Evolutionary conservation across 1,284 basidiomycete species (phyloP).

Genomic region (Boletus albobrunnescens): DNA sequence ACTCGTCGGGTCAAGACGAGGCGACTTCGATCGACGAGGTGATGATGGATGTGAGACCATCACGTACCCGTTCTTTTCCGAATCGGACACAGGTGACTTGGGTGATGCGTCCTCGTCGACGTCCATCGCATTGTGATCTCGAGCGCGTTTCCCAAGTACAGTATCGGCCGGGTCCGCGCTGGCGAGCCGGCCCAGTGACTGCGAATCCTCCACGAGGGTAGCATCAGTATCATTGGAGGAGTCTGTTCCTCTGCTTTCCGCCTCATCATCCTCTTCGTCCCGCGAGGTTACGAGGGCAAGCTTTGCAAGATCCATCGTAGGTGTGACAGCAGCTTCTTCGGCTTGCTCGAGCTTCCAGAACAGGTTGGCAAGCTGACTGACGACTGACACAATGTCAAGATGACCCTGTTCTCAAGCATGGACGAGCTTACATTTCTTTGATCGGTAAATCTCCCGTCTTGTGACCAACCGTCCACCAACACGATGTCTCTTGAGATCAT

Average conservation of each 20-base stretch:
- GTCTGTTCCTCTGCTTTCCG: conserved; percentile 66
- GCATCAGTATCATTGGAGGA: conserved; percentile 82
- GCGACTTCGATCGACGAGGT: conserved; percentile 38
- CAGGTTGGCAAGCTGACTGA: conserved; percentile 71
- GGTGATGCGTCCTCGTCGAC: conserved; percentile 41
- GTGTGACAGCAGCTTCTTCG: conserved; percentile 69
- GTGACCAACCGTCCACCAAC: conserved; percentile 86
- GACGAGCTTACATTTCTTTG: conserved; percentile 68
- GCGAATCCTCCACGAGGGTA: conserved; percentile 74
- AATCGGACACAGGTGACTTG: conserved; percentile 32
- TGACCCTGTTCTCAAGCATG: not conserved
- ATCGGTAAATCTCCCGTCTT: conserved; percentile 73
- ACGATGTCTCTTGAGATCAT: conserved; percentile 74
- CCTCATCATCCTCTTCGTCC: conserved; percentile 83
- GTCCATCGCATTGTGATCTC: conserved; percentile 52
- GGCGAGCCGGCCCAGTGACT: conserved; percentile 32
- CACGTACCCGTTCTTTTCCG: conserved; percentile 48
- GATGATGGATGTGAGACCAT: conserved; percentile 43
- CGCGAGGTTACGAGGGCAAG: conserved; percentile 88
- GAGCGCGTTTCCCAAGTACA: conserved; percentile 69
- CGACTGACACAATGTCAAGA: conserved; percentile 49
- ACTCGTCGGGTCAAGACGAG: conserved; percentile 31
- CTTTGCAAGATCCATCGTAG: conserved; percentile 83
- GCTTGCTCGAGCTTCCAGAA: conserved; percentile 76
- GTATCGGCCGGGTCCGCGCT: conserved; percentile 41